Evolutionary conservation across 2,329 filamentous ascomycete genomes (phyloP), one percentile per base, ranked within the genome.

Genomic region (Apiospora pterosperma): DNA sequence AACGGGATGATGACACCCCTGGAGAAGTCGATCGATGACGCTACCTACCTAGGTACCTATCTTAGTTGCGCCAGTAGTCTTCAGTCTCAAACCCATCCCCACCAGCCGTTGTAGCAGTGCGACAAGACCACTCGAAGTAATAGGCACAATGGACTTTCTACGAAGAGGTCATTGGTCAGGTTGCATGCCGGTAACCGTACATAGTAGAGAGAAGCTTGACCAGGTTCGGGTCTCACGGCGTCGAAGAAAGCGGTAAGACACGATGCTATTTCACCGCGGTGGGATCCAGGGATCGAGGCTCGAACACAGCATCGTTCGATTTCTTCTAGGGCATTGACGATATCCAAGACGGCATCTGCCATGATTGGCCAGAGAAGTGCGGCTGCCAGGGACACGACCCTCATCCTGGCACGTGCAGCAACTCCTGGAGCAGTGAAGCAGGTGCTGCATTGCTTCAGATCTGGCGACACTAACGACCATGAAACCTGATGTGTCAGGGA

Each of bases 401-500:
- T 10, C 4, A 0, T 0, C 1, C 4, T 38, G 59, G 59, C 36
- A 12, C 59, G 28, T 55, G 48, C 44, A 2, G 25, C 23, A 6
- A 28, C 11, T 36, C 25, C 19, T 66, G 67, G 66, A 63, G 44
- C 63, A 68, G 69, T n/a, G 69, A 65, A 36, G 23, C 12, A 31
- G 31, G 36, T 39, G 63, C 62, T 65, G 67, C 61, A 63, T 62
- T 64, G 62, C 68, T 68, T 66, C 44, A 63, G 67, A 60, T 28
- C 44, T 48, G 60, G 60, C 36, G 38, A 42, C 69, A 69, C 69
- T 67, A 66, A 69, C 66, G 63, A 63, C 63, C 42, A 48, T 74
- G 71, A 75, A 75, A 75, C 73, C 59, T 64, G 67, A 72, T 67
- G 62, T 65, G 73, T 74, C 70, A 66, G 66, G 64, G 64, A 67